Conservation (phyloP, 192 early-diverging fungal species). For the Coemansia sp. region DNA sequence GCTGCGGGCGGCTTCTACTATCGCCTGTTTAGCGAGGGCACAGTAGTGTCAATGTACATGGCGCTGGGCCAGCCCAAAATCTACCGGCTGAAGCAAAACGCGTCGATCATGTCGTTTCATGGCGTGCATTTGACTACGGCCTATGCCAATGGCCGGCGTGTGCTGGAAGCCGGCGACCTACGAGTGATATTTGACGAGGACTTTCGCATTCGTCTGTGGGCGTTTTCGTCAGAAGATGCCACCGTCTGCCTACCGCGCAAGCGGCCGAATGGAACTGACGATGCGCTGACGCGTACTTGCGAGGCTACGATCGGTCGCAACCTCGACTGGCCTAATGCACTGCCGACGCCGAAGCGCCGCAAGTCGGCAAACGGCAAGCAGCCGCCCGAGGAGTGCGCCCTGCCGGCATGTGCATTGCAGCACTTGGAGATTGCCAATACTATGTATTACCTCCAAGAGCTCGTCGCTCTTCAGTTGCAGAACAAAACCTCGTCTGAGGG, state of each 20-base stretch:
- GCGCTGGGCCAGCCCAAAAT: constrained; percentile 30
- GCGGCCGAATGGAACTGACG: constrained; percentile 32
- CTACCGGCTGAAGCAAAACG: constrained; percentile 7
- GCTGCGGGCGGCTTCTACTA: constrained; percentile 49
- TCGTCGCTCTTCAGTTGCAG: constrained; percentile 24
- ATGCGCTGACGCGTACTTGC: constrained; percentile 25
- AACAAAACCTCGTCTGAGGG: constrained; percentile 2
- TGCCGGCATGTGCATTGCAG: constrained; percentile 36
- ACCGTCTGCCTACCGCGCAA: constrained; percentile 38
- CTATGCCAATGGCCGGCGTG: constrained; percentile 40
- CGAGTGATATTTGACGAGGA: constrained; percentile 35
- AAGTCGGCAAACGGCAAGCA: constrained; percentile 44
- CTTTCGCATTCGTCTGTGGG: constrained; percentile 48
- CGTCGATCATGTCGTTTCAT: constrained; percentile 37
- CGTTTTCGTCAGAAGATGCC: constrained; percentile 32
- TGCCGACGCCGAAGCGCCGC: constrained; percentile 25
- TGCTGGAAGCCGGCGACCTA: constrained; percentile 43
- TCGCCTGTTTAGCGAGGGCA: constrained; percentile 42
- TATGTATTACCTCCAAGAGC: constrained; percentile 26
- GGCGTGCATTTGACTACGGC: constrained; percentile 33
- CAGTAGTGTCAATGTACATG: constrained; percentile 32
- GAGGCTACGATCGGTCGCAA: constrained; percentile 47
- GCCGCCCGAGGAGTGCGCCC: constrained; percentile 46
- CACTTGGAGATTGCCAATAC: constrained; percentile 48
- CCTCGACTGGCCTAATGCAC: constrained; percentile 41